A percentile compares a stretch with the other conserved stretches of the same genome.
Conservation (phyloP, 371 early-diverging fungal genomes). For the Capniomyces stellatus region DNA sequence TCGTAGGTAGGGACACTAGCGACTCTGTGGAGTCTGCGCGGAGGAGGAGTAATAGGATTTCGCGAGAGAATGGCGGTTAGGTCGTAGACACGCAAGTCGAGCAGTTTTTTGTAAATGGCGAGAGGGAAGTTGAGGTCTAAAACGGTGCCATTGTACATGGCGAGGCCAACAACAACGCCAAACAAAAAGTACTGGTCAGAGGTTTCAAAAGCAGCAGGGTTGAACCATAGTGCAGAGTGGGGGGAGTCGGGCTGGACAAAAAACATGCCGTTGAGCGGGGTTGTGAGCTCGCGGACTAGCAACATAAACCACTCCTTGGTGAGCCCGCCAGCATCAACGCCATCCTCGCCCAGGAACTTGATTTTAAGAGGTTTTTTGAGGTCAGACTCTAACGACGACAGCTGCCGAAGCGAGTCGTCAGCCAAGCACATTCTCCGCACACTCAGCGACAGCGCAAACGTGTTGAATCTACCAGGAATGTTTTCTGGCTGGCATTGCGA, state of each 20-base stretch:
- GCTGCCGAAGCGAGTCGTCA: conserved; percentile 44
- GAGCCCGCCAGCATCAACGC: conserved; percentile 92
- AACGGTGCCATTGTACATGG: conserved; percentile 83
- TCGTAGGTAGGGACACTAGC: background rate
- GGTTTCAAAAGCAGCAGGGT: conserved; percentile 65
- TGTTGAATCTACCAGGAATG: background rate
- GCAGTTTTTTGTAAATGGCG: conserved; percentile 87
- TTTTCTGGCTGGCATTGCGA: background rate
- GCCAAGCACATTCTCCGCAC: conserved; percentile 33
- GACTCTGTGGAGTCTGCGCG: background rate
- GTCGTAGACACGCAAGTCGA: conserved; percentile 16
- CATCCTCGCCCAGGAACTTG: conserved; percentile 72
- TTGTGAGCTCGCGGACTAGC: conserved; percentile 75
- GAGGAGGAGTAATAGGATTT: background rate
- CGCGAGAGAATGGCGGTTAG: background rate
- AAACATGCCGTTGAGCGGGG: conserved; percentile 63
- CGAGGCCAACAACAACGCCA: conserved; percentile 81
- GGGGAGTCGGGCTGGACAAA: conserved; percentile 33
- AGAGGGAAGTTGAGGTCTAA: conserved; percentile 78
- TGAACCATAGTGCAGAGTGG: conserved; percentile 77
- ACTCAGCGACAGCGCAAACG: conserved; percentile 26
- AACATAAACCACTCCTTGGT: conserved; percentile 91
- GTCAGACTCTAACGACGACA: conserved; percentile 47
- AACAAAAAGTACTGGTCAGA: conserved; percentile 80
- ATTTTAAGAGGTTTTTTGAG: conserved; percentile 71